Evolutionary conservation across 2,329 filamentous ascomycete genomes (phyloP), one percentile per base, ranked within the genome.

Genomic region (Acephala macrosclerotiorum): DNA sequence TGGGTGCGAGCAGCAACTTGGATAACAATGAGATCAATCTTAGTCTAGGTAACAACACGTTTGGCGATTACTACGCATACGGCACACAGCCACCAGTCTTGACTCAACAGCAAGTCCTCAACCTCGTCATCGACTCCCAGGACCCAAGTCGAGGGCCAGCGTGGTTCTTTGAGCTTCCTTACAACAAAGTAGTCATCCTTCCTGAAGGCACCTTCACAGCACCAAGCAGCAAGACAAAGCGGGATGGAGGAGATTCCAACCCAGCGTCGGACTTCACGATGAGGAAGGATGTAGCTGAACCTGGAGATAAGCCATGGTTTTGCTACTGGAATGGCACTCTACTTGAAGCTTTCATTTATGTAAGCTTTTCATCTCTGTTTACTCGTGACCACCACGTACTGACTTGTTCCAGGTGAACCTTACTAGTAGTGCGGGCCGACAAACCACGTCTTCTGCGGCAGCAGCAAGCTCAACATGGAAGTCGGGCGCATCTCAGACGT

Each of bases 281-380:
- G 65, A 55, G 71, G 63, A 69, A 71, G 68, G 75, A 80, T 59
- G 79, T 82, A 63, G 75, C 79, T 12, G 75, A 79, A 63, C 80
- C 83, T n/a, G 86, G 86, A 9, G 86, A 90, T 40, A 83, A 82
- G 65, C 88, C 89, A 2, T 92, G 89, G 89, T 89, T 87, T 72
- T 92, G 89, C 76, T 86, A 85, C 75, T 92, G 88, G 88, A 91
- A 91, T 73, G 79, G 81, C 16, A 91, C 89, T 0, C 81, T 87
- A 61, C 81, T 91, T 58, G 89, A 91, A 75, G 85, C 86, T 42
- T 91, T 90, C 76, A 83, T 92, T 56, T 92, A 90, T 72, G 80
- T 87, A 64, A 61, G 63, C 16, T 42, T 2, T 6, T 18, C 7
- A 11, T 20, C 38, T 8, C 16, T 29, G 1, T 16, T 26, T 25